Percentiles rank a stretch among this genome's conserved stretches.
Evolutionary conservation across 179 eudicot genomes (phyloP).

Genomic region (Nepenthes alata): DNA sequence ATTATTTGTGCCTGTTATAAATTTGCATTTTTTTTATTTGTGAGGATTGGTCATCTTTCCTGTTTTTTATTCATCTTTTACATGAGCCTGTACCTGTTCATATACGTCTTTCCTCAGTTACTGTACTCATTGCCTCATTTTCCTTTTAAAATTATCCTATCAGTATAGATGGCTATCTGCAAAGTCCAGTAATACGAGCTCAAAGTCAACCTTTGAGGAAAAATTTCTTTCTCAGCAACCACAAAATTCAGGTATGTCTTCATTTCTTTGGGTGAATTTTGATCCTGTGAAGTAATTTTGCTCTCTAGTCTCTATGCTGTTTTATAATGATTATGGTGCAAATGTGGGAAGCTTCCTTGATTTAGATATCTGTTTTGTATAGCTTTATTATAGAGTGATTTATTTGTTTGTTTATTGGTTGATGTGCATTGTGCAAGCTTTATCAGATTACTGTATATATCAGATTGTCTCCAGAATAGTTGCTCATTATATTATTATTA

Average conservation of each 20-base stretch:
- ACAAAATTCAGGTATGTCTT: constrained; percentile 68
- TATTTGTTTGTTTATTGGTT: background rate
- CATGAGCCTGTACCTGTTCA: background rate
- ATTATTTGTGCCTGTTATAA: too few species aligned
- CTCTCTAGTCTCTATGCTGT: too few species aligned
- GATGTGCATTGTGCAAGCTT: background rate
- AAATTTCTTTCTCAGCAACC: constrained; percentile 86
- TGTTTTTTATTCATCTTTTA: background rate
- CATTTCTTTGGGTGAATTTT: background rate
- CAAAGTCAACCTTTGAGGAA: constrained; percentile 69
- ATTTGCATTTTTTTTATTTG: too few species aligned
- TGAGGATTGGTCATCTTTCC: too few species aligned
- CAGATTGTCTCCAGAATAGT: too few species aligned
- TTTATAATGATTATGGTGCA: too few species aligned
- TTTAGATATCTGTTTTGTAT: background rate
- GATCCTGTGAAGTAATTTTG: background rate
- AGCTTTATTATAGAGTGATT: background rate
- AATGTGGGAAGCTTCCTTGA: background rate
- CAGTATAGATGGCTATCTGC: constrained; percentile 99
- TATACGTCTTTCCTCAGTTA: background rate
- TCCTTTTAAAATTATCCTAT: constrained; percentile 5
- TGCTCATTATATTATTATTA: too few species aligned
- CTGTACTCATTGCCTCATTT: background rate
- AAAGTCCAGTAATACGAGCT: constrained; percentile 40
- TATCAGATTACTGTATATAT: background rate